phyloP scores from a whole-genome alignment of 495 filamentous ascomycete genomes.

The Penicillium subrubescens region DNA sequence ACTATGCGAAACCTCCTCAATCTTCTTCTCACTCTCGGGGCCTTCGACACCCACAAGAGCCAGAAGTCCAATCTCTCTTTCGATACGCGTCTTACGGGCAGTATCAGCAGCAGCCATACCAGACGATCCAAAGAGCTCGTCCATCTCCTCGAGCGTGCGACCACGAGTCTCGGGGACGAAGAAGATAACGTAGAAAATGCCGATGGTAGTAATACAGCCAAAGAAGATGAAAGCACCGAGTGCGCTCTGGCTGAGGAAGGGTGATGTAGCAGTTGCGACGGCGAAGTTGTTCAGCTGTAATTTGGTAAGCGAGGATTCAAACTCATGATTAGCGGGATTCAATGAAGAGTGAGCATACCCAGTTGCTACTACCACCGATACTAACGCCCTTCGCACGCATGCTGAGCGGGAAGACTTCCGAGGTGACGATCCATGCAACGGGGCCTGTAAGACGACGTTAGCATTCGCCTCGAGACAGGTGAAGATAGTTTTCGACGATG shows the following conservation, averaged over 20 bases:
- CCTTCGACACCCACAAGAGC: constrained; percentile 31
- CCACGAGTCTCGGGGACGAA: constrained; percentile 61
- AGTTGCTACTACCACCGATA: constrained; percentile 39
- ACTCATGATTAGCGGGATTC: background rate
- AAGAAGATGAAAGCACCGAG: constrained; percentile 52
- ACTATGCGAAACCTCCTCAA: constrained; percentile 1
- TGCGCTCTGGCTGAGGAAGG: constrained; percentile 36
- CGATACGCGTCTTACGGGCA: constrained; percentile 35
- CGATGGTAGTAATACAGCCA: constrained; percentile 49
- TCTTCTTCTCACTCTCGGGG: constrained; percentile 13
- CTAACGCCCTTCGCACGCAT: constrained; percentile 51
- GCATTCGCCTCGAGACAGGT: background rate
- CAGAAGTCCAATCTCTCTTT: constrained; percentile 38
- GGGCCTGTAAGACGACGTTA: constrained; percentile 9
- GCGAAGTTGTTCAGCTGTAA: constrained; percentile 55
- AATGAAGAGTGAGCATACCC: background rate
- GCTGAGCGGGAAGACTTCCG: constrained; percentile 49
- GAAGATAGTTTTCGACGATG: background rate
- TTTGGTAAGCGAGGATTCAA: background rate
- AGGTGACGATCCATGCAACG: constrained; percentile 47
- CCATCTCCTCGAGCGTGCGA: constrained; percentile 57
- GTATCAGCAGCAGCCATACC: constrained; percentile 38
- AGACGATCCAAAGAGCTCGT: constrained; percentile 50
- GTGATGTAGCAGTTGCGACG: constrained; percentile 43
- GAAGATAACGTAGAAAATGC: constrained; percentile 50